Base-by-base conservation (phyloP, 805 yeast genomes). In the Pichia ethanolica region DNA sequence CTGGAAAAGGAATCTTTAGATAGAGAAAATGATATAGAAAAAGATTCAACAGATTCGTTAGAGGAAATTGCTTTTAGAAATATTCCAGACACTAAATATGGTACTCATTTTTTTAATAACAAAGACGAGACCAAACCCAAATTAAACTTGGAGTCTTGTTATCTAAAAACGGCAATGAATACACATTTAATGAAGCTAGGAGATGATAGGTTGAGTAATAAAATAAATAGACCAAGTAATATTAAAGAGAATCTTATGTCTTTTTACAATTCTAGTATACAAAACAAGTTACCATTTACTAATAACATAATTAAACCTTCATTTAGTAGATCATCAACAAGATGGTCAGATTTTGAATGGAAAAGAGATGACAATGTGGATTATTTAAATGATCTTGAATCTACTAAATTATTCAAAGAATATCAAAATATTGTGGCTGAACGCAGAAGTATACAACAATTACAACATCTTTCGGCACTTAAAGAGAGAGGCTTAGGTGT, bases 361-460 rank as follows among this genome's bases (percentile, higher is more conserved):
- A 46, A 61, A 13, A 59, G 58, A 44, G 60, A 60, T 47, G 69
- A 64, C 33, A 52, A 51, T 1, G 65, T 59, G 26, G 69, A 66
- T 48, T 64, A 64, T 46, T 54, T 64, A 12, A 58, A 60, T 36
- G 59, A 62, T 45, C 47, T 62, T 32, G 67, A 64, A 48, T 58
- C 65, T 5, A 61, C 67, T 1, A 54, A 56, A 39, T 47, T 61
- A 9, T 73, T 68, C 56, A 69, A 67, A 48, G 71, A 67, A 45
- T 77, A 74, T 52, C 75, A 71, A 53, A 68, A 68, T 49, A 63
- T 74, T 25, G 59, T 75, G 51, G 68, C 67, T 43, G 77, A 75
- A 54, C 67, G 76, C 35, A 63, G 65, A 47, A 63, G 63, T 49
- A 61, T 67, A 61, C 66, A 62, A 45, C 64, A 66, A 48, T 52